These are phyloP conservation scores for Globisporangium paroecandrum DNA, from an alignment of 352 stramenopile species.

Conservation along the genomic window DNA sequence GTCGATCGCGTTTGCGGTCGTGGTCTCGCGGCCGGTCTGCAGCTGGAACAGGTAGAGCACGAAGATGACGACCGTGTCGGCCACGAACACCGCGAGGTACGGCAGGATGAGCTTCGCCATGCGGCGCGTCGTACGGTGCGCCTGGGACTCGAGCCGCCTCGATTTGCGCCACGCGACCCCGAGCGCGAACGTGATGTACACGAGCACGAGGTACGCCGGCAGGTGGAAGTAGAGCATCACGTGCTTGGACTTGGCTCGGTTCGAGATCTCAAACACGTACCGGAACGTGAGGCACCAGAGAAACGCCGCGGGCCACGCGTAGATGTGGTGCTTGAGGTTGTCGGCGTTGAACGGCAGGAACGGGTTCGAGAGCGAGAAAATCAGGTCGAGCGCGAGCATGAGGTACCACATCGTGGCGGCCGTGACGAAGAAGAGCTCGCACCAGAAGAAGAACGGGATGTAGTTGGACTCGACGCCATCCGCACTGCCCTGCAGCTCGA, in stretches of 20 bases:
- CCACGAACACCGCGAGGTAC: constrained; percentile 65
- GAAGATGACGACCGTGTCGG: constrained; percentile 46
- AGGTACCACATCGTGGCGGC: constrained; percentile 79
- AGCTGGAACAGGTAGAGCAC: constrained; percentile 54
- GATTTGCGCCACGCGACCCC: constrained; percentile 68
- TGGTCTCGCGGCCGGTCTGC: constrained; percentile 24
- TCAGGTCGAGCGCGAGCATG: constrained; percentile 82
- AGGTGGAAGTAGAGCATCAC: constrained; percentile 70
- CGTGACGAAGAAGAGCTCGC: constrained; percentile 79
- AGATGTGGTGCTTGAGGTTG: constrained; percentile 81
- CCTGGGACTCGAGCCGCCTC: constrained; percentile 67
- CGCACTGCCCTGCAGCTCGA: constrained; percentile 33
- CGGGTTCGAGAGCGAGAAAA: constrained; percentile 85
- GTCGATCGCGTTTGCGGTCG: constrained; percentile 58
- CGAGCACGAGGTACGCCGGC: constrained; percentile 57
- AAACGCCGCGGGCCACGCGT: constrained; percentile 68
- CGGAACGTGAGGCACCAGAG: constrained; percentile 71
- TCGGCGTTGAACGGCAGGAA: constrained; percentile 86
- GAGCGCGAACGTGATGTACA: constrained; percentile 63
- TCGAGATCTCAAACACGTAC: constrained; percentile 41
- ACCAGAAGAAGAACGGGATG: constrained; percentile 80
- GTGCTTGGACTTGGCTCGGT: constrained; percentile 28
- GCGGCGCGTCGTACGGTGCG: constrained; percentile 66
- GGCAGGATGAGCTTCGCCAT: constrained; percentile 86
- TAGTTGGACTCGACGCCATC: constrained; percentile 35